Evolutionary conservation across 1,284 basidiomycete genomes (phyloP).

Genomic region (Tilletiopsis washingtonensis): DNA sequence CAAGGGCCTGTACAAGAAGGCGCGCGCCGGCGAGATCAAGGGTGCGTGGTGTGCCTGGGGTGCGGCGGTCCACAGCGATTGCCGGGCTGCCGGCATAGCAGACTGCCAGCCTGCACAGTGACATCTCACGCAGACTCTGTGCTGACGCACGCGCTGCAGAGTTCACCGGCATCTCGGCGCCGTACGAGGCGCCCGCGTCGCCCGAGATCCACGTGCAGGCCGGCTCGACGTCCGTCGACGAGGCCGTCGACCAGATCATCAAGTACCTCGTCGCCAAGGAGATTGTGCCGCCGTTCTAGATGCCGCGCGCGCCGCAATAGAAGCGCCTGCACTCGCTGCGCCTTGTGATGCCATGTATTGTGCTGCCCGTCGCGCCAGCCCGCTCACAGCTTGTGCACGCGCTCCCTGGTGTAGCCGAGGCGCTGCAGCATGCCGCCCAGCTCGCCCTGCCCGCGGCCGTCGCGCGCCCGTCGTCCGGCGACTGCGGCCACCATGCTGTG

Average conservation of each 20-base stretch:
- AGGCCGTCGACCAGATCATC: conserved; percentile 71
- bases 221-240: conserved; percentile 67
- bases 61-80: neutral
- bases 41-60: conserved; percentile 52
- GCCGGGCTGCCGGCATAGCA: neutral
- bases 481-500: conserved; percentile 16
- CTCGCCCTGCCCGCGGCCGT: conserved; percentile 17
- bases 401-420: conserved; percentile 11
- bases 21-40: conserved; percentile 90
- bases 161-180: conserved; percentile 95
- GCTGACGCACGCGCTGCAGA: conserved; percentile 54
- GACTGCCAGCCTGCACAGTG: neutral
- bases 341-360: no score
- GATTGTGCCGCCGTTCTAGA: conserved; percentile 12
- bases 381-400: conserved; percentile 27
- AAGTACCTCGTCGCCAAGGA: conserved; percentile 65
- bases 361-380: no score
- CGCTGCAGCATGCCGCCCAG: conserved; percentile 12
- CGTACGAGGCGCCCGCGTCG: conserved; percentile 79
- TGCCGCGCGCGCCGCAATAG: no score
- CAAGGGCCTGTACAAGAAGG: conserved; percentile 97
- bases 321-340: no score
- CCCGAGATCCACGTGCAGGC: conserved; percentile 93
- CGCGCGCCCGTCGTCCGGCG: conserved; percentile 16
- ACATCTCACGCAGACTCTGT: neutral